These are phyloP conservation scores for Penicillium soppii DNA, from an alignment of 495 filamentous ascomycete genomes.

Conservation along the genomic window DNA sequence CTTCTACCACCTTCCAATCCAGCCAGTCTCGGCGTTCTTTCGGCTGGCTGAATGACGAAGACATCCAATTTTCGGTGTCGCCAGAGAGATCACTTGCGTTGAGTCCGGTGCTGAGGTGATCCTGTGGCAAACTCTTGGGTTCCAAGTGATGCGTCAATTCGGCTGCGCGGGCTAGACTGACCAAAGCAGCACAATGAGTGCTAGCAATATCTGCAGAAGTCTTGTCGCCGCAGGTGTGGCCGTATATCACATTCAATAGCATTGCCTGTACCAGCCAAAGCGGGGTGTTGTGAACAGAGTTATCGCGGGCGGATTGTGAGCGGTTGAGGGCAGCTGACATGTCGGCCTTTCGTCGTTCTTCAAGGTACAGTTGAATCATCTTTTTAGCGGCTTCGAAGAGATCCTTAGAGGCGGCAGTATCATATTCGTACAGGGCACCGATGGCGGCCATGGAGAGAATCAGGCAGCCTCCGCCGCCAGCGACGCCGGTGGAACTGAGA, in stretches of 20 bases:
- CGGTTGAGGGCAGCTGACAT: conserved; percentile 76
- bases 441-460: conserved; percentile 96
- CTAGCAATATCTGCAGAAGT: conserved; percentile 85
- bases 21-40: conserved; percentile 85
- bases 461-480: conserved; percentile 84
- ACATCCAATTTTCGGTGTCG: conserved; percentile 28
- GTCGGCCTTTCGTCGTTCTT: conserved; percentile 88
- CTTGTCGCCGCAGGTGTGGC: conserved; percentile 93
- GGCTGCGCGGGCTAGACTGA: conserved; percentile 86
- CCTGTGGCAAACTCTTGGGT: conserved; percentile 38
- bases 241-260: conserved; percentile 95
- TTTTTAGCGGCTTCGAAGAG: conserved; percentile 92
- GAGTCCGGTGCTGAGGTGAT: conserved; percentile 30
- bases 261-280: conserved; percentile 98
- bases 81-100: conserved; percentile 5
- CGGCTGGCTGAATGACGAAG: conserved; percentile 42
- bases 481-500: conserved; percentile 61
- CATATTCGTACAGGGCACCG: conserved; percentile 90
- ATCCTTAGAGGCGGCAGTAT: conserved; percentile 74
- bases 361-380: conserved; percentile 90
- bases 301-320: conserved; percentile 57
- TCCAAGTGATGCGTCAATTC: conserved; percentile 59
- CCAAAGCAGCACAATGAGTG: conserved; percentile 86
- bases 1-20: conserved; percentile 83
- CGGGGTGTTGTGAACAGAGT: conserved; percentile 74